Evolutionary conservation across 2,329 filamentous ascomycete genomes (phyloP).

Genomic region (Zalaria obscura): DNA sequence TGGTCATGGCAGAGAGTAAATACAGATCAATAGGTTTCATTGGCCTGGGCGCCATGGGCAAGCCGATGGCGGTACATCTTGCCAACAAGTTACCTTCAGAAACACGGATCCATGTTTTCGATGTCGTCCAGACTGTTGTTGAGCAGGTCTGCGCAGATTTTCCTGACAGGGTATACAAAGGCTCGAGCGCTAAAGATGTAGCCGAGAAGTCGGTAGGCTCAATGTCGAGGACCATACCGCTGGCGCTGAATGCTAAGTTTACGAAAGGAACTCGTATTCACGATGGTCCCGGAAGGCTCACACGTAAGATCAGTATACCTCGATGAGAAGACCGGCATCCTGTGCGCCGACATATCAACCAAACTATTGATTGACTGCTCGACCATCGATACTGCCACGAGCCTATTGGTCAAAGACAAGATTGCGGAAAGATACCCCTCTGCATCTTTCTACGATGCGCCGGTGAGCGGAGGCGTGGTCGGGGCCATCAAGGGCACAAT

Average conservation of each 20-base stretch:
- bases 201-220: slow-evolving; percentile 33
- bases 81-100: slow-evolving; percentile 29
- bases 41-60: slow-evolving; percentile 42
- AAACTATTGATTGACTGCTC: slow-evolving; percentile 41
- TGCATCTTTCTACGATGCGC: slow-evolving; percentile 38
- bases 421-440: slow-evolving; percentile 19
- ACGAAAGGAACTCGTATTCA: slow-evolving; percentile 33
- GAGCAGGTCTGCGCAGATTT: slow-evolving; percentile 29
- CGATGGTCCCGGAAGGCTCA: slow-evolving; percentile 39
- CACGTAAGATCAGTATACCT: slow-evolving; percentile 39
- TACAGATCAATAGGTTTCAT: slow-evolving; percentile 30
- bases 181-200: slow-evolving; percentile 31
- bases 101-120: slow-evolving; percentile 33
- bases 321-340: slow-evolving; percentile 27
- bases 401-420: slow-evolving; percentile 5
- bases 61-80: slow-evolving; percentile 38
- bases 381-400: slow-evolving; percentile 39
- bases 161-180: slow-evolving; percentile 23
- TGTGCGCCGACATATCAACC: slow-evolving; percentile 23
- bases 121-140: slow-evolving; percentile 29
- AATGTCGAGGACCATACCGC: background rate
- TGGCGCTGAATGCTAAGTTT: background rate
- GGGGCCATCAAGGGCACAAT: slow-evolving; percentile 38
- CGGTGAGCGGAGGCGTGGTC: slow-evolving; percentile 38
- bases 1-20: background rate